Conservation (phyloP, 2,329 filamentous ascomycete species). For the Pseudocercospora musae region DNA sequence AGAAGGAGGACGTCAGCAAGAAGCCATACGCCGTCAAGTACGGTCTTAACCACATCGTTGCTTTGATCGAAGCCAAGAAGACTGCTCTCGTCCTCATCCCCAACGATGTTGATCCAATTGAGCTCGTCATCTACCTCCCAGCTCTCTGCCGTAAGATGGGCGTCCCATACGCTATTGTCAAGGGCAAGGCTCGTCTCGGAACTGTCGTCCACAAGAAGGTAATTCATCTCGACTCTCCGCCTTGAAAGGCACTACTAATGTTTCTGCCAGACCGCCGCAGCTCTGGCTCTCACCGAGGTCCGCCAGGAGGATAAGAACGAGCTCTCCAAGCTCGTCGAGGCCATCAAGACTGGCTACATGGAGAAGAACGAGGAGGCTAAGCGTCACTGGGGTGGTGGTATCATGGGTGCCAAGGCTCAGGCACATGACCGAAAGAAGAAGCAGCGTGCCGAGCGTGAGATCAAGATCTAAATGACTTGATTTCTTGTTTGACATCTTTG, state of each 20-base stretch:
- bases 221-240: slow-evolving; percentile 28
- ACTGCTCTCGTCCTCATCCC: slow-evolving; percentile 95
- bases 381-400: slow-evolving; percentile 98
- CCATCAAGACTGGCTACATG: slow-evolving; percentile 96
- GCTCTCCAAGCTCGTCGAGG: slow-evolving; percentile 91
- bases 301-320: slow-evolving; percentile 97
- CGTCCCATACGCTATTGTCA: slow-evolving; percentile 97
- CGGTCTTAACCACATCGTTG: slow-evolving; percentile 98
- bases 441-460: slow-evolving; percentile 89
- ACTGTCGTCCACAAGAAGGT: slow-evolving; percentile 99
- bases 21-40: slow-evolving; percentile 99
- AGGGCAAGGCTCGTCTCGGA: slow-evolving; percentile 98
- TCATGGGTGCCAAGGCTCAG: slow-evolving; percentile 95
- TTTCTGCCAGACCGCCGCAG: slow-evolving; percentile 81
- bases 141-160: slow-evolving; percentile 99
- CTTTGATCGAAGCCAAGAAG: slow-evolving; percentile 99
- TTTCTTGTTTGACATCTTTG: slow-evolving; percentile 4
- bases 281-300: slow-evolving; percentile 93
- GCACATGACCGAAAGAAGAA: slow-evolving; percentile 77
- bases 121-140: slow-evolving; percentile 98
- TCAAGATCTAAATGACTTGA: slow-evolving; percentile 77
- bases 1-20: slow-evolving; percentile 99
- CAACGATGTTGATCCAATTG: slow-evolving; percentile 99
- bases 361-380: slow-evolving; percentile 91
- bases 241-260: slow-evolving; percentile 23